phyloP scores from a whole-genome alignment of 345 rosid species.

The Lepidium aucheri region DNA sequence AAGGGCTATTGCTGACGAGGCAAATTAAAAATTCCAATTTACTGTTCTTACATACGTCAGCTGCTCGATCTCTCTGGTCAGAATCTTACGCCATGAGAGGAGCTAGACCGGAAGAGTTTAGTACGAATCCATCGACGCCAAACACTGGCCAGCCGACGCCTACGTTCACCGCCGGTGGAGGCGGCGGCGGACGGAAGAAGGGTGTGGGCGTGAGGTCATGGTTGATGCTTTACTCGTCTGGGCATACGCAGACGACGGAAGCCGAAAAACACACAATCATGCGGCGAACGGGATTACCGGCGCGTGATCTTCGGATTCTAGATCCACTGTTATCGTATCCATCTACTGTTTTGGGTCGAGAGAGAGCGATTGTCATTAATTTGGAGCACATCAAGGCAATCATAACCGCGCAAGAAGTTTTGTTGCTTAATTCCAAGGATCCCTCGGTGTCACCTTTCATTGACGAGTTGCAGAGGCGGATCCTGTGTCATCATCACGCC shows the following conservation, averaged over 20 bases:
- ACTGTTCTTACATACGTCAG: neutral
- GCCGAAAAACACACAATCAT: constrained; percentile 83
- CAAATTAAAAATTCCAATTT: neutral
- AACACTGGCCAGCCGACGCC: constrained; percentile 21
- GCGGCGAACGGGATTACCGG: constrained; percentile 91
- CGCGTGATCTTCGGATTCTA: constrained; percentile 80
- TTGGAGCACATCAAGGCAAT: constrained; percentile 94
- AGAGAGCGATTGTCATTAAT: constrained; percentile 80
- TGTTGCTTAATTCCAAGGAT: constrained; percentile 70
- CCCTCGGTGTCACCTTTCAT: constrained; percentile 77
- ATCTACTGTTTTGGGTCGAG: constrained; percentile 78
- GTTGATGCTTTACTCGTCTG: constrained; percentile 55
- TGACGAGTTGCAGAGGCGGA: constrained; percentile 59
- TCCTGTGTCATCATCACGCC: constrained; percentile 54
- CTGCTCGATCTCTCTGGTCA: neutral
- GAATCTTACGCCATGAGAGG: constrained; percentile 31
- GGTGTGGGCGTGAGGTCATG: constrained; percentile 58
- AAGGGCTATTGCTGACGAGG: neutral
- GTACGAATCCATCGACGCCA: constrained; percentile 28
- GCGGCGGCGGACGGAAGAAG: constrained; percentile 45
- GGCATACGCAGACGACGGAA: constrained; percentile 45
- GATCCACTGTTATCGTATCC: constrained; percentile 93
- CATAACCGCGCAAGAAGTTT: constrained; percentile 79
- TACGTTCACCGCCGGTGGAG: constrained; percentile 1
- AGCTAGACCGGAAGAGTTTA: constrained; percentile 32